Evolutionary conservation across 495 filamentous ascomycete genomes (phyloP).

Genomic region (Cercophora scortea): DNA sequence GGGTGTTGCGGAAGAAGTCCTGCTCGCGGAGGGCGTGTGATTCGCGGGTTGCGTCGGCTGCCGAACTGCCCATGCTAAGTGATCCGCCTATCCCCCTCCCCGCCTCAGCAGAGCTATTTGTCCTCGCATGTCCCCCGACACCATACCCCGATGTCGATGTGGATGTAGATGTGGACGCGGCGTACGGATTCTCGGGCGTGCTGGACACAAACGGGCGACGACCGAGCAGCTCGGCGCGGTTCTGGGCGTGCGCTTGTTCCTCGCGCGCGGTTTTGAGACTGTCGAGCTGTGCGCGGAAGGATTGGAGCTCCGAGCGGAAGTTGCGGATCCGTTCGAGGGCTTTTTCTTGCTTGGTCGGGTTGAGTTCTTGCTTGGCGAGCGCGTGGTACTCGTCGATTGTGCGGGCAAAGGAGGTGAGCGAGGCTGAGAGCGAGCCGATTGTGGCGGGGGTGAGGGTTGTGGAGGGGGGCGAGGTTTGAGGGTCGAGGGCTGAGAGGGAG

Average conservation of each 20-base stretch:
- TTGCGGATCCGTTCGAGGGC: constrained; percentile 76
- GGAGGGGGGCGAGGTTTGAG: constrained; percentile 28
- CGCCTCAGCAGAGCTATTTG: constrained; percentile 18
- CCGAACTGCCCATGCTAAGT: constrained; percentile 28
- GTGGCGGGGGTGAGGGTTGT: constrained; percentile 37
- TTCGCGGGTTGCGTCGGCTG: constrained; percentile 60
- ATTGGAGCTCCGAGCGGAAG: constrained; percentile 73
- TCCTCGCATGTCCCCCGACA: constrained; percentile 20
- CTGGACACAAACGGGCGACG: constrained; percentile 77
- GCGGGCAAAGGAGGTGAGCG: constrained; percentile 78
- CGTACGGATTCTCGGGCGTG: constrained; percentile 95
- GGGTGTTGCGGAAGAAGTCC: constrained; percentile 70
- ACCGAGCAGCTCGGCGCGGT: constrained; percentile 79
- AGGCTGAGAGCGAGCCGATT: constrained; percentile 54
- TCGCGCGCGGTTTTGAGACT: constrained; percentile 66
- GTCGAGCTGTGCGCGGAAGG: constrained; percentile 72
- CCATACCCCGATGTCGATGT: constrained; percentile 15
- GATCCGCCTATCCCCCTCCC: background rate
- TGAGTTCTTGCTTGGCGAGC: constrained; percentile 79
- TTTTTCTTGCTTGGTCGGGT: constrained; percentile 81
- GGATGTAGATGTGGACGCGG: constrained; percentile 41
- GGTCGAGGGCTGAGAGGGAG: constrained; percentile 68
- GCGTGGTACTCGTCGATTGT: constrained; percentile 90
- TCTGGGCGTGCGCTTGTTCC: constrained; percentile 62
- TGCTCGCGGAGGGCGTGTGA: constrained; percentile 84